These are phyloP conservation scores for Pulicaria dysenterica DNA, from an alignment of 129 eudicot species.

Conservation along the genomic window DNA sequence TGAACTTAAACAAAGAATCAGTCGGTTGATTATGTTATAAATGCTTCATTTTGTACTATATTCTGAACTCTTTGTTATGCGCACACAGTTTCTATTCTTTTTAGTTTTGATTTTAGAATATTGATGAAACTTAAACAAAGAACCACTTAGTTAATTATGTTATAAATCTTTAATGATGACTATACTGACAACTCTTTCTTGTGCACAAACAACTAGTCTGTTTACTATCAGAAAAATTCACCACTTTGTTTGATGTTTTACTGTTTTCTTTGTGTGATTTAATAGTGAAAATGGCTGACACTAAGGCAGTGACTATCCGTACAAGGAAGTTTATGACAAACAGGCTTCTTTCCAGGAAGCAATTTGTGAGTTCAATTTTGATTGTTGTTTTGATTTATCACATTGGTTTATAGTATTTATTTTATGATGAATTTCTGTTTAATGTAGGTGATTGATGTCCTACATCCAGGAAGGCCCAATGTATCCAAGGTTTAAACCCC, in stretches of 20 bases:
- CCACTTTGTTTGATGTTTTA: background rate
- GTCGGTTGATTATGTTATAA: too few species aligned
- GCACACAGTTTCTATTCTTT: too few species aligned
- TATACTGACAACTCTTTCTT: background rate
- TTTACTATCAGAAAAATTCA: background rate
- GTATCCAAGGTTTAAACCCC: slow-evolving; percentile 37
- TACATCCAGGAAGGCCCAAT: slow-evolving; percentile 44
- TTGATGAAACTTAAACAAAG: background rate
- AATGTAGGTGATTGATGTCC: slow-evolving; percentile 44
- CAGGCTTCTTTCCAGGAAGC: slow-evolving; percentile 47
- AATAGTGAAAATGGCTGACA: slow-evolving; percentile 40
- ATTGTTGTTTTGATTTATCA: background rate
- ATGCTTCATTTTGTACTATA: too few species aligned
- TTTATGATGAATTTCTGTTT: background rate
- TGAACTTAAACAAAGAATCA: too few species aligned
- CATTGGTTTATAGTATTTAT: background rate
- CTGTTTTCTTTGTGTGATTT: background rate
- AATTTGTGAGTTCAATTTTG: slow-evolving; percentile 32
- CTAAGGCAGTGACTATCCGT: slow-evolving; percentile 40
- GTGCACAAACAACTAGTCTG: background rate
- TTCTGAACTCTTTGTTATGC: too few species aligned
- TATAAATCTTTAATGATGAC: background rate
- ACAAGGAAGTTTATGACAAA: slow-evolving; percentile 48
- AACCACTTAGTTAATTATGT: background rate
- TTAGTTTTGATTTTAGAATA: background rate